A percentile compares a stretch with the other conserved stretches of the same genome.
Evolutionary conservation across 768 basidiomycete genomes (phyloP).

Genomic region (Piloderma croceum): DNA sequence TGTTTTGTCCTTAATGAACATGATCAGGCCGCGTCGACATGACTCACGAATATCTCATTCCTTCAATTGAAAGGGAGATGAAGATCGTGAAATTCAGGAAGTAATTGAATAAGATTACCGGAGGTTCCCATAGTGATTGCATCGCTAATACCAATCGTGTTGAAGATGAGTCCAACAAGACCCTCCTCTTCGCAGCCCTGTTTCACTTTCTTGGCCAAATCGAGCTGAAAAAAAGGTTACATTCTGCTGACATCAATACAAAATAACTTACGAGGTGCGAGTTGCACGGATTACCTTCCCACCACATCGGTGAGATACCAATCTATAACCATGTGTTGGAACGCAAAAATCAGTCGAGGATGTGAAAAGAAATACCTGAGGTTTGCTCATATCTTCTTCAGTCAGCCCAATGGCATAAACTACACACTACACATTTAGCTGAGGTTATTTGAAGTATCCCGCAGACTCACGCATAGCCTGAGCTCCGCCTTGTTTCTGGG

Average conservation of each 20-base stretch:
- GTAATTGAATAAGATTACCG: conserved; percentile 42
- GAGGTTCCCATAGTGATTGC: conserved; percentile 89
- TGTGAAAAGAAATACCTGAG: conserved; percentile 48
- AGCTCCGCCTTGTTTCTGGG: conserved; percentile 65
- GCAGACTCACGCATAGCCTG: conserved; percentile 74
- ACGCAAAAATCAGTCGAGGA: conserved; percentile 3
- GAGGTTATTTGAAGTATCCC: background rate
- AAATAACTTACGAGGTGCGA: background rate
- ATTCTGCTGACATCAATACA: conserved; percentile 62
- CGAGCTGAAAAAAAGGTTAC: conserved; percentile 78
- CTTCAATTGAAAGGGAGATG: conserved; percentile 30
- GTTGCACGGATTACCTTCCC: conserved; percentile 54
- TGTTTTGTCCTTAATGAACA: conserved; percentile 1
- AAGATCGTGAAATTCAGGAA: background rate
- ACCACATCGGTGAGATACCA: conserved; percentile 87
- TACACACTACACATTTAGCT: conserved; percentile 18
- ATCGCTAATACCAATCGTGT: conserved; percentile 83
- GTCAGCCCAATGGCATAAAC: conserved; percentile 76
- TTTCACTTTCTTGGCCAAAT: conserved; percentile 74
- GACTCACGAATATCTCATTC: conserved; percentile 83
- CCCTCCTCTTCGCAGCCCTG: conserved; percentile 78
- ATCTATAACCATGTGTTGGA: conserved; percentile 47
- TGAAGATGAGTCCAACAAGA: conserved; percentile 77
- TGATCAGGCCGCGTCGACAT: background rate
- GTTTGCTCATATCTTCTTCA: conserved; percentile 78